Evolutionary conservation across 225 moss, liverwort and hornwort genomes (phyloP), one percentile per base, ranked within the genome.

Genomic region (Ulota crispa): DNA sequence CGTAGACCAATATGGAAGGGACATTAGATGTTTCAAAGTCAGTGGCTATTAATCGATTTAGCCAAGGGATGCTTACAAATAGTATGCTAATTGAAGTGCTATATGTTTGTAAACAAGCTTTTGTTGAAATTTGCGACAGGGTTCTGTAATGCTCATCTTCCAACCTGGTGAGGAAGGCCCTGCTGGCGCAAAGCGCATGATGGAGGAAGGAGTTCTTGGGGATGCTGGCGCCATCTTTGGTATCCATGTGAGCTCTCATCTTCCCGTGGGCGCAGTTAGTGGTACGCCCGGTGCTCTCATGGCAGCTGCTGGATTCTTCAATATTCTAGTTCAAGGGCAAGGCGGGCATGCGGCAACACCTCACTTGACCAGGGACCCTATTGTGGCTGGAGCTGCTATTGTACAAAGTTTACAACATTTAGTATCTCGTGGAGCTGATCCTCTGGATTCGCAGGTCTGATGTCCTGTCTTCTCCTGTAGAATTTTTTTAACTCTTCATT

Each of bases 131-230:
- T 64, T 14, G 34, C 28, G 64, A 14, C 87, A 97, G 97, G 97
- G 97, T 59, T 90, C 94, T 19, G 90, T 94, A 3, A 80, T 84
- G 80, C 85, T 97, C 18, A 70, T 97, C 43, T 97, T 97, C 76
- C 97, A 97, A 74, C 97, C 97, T 45, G 97, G 88, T 43, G 97
- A 97, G 82, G 97, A 97, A 82, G 94, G 92, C 8, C 18, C 73
- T 14, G 95, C 86, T 20, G 95, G 97, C 21, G 97, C 94, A 10
- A 94, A 86, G 88, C 87, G 68, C 53, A 97, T 95, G 97, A 82
- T 97, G 72, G 87, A 92, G 83, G 97, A 95, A 75, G 97, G 97
- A 2, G 95, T 91, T 6, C 89, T 97, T 12, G 92, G 89, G 41
- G 24, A 90, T 13, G 92, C 94, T 15, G 81, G 85, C 39, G 92